phyloP scores from a whole-genome alignment of 140 eudicot species.

The Stevia rebaudiana region DNA sequence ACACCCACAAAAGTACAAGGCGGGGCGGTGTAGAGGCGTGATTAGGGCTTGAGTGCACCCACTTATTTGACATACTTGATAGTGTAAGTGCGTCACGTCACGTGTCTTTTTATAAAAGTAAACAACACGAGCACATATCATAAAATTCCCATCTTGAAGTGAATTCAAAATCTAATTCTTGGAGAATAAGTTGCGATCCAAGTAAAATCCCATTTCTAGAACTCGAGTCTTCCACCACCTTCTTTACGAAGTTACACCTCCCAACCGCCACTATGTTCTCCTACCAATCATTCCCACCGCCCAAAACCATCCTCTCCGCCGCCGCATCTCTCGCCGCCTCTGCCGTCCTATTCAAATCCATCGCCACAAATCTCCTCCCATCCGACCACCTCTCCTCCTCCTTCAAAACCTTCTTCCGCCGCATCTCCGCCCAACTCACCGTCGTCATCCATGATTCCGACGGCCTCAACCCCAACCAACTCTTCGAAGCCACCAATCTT shows the following conservation, averaged over 20 bases:
- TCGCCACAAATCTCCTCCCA: constrained; percentile 36
- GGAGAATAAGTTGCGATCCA: no score
- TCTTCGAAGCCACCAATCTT: constrained; percentile 36
- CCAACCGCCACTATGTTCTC: constrained; percentile 24
- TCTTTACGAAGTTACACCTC: background rate
- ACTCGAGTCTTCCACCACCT: background rate
- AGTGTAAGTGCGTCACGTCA: no score
- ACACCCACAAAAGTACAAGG: no score
- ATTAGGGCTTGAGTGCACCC: no score
- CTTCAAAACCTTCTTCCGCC: constrained; percentile 17
- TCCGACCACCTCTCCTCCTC: constrained; percentile 21
- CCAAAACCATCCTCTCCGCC: constrained; percentile 29
- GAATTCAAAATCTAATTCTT: no score
- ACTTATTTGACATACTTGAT: no score
- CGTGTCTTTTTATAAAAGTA: no score
- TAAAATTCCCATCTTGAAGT: no score
- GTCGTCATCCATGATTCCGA: constrained; percentile 42
- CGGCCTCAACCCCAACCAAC: constrained; percentile 43
- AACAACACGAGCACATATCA: no score
- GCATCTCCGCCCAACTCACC: constrained; percentile 36
- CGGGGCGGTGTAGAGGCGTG: no score
- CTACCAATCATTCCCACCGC: constrained; percentile 24
- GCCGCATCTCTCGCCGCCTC: constrained; percentile 39
- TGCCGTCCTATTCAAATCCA: constrained; percentile 33
- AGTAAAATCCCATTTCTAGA: background rate